These are phyloP conservation scores for Thraustochytrium sp. DNA, from an alignment of 352 stramenopile genomes.

Conservation along the genomic window DNA sequence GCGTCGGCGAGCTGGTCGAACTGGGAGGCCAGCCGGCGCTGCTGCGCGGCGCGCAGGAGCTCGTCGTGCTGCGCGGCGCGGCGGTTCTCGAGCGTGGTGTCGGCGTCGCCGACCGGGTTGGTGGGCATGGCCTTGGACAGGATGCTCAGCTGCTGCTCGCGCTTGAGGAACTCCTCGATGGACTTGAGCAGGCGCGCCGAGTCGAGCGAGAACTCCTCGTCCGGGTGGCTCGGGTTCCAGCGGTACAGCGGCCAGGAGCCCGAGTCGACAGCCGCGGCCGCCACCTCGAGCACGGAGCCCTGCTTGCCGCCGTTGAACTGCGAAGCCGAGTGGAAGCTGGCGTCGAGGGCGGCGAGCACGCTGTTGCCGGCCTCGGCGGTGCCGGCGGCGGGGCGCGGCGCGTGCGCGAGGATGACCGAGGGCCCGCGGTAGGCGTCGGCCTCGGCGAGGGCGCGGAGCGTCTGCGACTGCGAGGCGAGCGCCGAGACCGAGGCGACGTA, in stretches of 20 bases:
- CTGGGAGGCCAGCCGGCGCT: conserved; percentile 62
- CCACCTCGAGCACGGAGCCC: conserved; percentile 64
- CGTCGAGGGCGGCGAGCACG: neutral
- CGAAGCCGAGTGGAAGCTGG: neutral
- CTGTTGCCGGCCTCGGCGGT: neutral
- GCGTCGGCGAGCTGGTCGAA: conserved; percentile 61
- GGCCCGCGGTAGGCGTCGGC: conserved; percentile 68
- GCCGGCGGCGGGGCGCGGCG: conserved; percentile 51
- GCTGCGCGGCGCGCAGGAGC: conserved; percentile 54
- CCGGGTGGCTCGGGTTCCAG: conserved; percentile 67
- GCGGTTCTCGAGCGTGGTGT: neutral
- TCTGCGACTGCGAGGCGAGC: conserved; percentile 65
- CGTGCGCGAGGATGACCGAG: conserved; percentile 69
- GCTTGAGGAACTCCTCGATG: conserved; percentile 64
- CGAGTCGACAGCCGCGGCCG: conserved; percentile 62
- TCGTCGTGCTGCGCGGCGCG: conserved; percentile 4
- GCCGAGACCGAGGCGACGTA: conserved; percentile 64
- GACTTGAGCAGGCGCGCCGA: conserved; percentile 69
- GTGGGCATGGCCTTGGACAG: conserved; percentile 55
- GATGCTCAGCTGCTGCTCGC: conserved; percentile 71
- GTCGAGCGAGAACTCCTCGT: conserved; percentile 65
- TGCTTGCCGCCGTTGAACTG: neutral
- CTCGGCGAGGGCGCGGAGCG: conserved; percentile 68
- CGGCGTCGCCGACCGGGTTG: neutral
- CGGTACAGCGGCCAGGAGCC: conserved; percentile 73